Evolutionary conservation across 768 basidiomycete species (phyloP).

Genomic region (Mycena sanguinolenta): DNA sequence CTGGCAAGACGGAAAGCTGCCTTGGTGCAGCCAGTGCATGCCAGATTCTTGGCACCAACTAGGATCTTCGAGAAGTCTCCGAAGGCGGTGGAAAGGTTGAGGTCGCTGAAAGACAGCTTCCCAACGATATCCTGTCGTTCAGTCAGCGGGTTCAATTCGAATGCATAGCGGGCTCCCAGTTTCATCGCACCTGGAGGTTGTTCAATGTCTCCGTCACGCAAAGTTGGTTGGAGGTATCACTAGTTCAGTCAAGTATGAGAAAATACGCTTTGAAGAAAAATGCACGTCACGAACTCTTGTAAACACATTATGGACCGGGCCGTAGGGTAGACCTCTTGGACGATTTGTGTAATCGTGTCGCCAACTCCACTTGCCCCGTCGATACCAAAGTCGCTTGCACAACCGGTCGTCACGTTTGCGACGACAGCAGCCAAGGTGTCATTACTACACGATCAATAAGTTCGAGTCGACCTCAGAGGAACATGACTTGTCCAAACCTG

Average conservation of each 20-base stretch:
- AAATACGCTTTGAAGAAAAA: not conserved
- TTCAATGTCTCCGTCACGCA: conserved; percentile 67
- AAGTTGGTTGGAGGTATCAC: conserved; percentile 55
- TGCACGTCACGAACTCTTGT: conserved; percentile 61
- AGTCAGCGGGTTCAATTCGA: too few relatives aligned
- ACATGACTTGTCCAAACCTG: conserved; percentile 17
- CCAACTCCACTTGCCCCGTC: conserved; percentile 34
- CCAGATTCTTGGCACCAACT: conserved; percentile 47
- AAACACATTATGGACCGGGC: conserved; percentile 64
- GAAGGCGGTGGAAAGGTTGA: conserved; percentile 39
- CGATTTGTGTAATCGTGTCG: conserved; percentile 43
- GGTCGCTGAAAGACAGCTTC: conserved; percentile 42
- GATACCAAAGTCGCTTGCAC: conserved; percentile 52
- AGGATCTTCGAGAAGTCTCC: conserved; percentile 43
- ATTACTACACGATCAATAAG: conserved; percentile 64
- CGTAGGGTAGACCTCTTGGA: conserved; percentile 62
- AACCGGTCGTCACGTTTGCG: conserved; percentile 66
- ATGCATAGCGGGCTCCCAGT: too few relatives aligned
- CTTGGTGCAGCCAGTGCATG: conserved; percentile 63
- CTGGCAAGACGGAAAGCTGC: conserved; percentile 54
- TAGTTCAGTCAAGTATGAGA: not conserved
- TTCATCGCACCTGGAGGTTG: conserved; percentile 51
- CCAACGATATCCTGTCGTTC: conserved; percentile 42
- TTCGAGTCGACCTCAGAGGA: not conserved
- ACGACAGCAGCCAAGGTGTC: conserved; percentile 68